These are phyloP conservation scores for Dillenia suffruticosa DNA, from an alignment of 164 flowering plant genomes.

Conservation along the genomic window DNA sequence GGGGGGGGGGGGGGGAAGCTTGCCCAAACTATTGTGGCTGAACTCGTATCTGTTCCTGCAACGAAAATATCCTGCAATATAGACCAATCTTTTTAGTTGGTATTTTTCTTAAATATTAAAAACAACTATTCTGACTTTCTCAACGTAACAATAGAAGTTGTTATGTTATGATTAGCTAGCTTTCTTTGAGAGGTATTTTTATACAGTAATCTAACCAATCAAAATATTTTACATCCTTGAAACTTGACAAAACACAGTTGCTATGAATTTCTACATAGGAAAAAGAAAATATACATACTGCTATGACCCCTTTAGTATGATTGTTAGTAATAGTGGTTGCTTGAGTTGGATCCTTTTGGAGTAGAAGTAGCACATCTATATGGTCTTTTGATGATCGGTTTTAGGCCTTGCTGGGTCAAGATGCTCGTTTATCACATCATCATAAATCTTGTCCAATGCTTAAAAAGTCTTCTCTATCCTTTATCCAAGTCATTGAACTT, in stretches of 20 bases:
- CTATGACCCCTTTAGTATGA: slow-evolving; percentile 27
- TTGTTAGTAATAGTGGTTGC: slow-evolving; percentile 9
- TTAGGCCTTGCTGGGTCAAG: slow-evolving; percentile 6
- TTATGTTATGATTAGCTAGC: too few species aligned
- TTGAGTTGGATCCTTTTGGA: slow-evolving; percentile 18
- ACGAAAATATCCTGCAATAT: slow-evolving; percentile 28
- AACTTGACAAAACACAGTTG: too few species aligned
- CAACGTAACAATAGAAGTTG: too few species aligned
- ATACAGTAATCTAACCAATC: too few species aligned
- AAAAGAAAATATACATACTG: slow-evolving; percentile 14
- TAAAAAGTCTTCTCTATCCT: slow-evolving; percentile 22
- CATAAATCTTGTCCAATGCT: slow-evolving; percentile 23
- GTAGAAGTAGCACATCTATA: slow-evolving; percentile 29
- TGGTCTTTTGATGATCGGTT: slow-evolving; percentile 25
- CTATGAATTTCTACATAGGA: not conserved
- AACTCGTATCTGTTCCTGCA: slow-evolving; percentile 32
- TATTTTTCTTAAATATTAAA: too few species aligned
- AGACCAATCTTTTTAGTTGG: not conserved
- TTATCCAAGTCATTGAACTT: slow-evolving; percentile 18
- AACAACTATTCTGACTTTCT: too few species aligned
- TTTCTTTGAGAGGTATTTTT: too few species aligned
- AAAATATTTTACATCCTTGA: too few species aligned
- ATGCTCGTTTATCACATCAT: slow-evolving; percentile 28
- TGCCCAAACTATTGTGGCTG: slow-evolving; percentile 26
- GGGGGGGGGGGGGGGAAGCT: too few species aligned